phyloP scores from a whole-genome alignment of 106 monocot species.

The Allium cepa region DNA sequence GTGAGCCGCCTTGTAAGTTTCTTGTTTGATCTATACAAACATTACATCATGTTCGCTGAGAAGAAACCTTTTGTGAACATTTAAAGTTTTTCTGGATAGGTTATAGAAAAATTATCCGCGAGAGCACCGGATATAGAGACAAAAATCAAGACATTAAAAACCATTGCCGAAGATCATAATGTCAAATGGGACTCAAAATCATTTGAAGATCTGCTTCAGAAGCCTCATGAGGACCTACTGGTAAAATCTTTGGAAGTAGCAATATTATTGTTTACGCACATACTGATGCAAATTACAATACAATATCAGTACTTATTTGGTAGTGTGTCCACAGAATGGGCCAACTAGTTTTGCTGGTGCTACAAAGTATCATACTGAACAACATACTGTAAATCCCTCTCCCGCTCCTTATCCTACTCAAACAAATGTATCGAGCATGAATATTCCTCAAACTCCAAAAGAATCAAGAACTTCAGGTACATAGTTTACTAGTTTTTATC shows the following conservation, averaged over 20 bases:
- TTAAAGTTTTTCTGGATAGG: slow-evolving; percentile 16
- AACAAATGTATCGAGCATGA: slow-evolving; percentile 10
- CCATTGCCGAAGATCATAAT: slow-evolving; percentile 68
- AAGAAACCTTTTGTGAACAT: background rate
- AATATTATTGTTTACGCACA: too few species aligned
- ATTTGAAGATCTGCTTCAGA: slow-evolving; percentile 52
- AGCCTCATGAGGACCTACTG: slow-evolving; percentile 42
- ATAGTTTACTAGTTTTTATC: too few species aligned
- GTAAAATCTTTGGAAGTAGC: slow-evolving; percentile 21
- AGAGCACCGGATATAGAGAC: slow-evolving; percentile 59
- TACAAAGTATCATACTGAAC: slow-evolving; percentile 14
- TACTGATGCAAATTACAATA: too few species aligned
- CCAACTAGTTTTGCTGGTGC: slow-evolving; percentile 34
- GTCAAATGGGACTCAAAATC: slow-evolving; percentile 72
- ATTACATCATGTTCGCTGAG: background rate
- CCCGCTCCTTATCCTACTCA: slow-evolving; percentile 1
- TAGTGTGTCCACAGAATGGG: slow-evolving; percentile 26
- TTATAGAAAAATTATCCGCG: slow-evolving; percentile 84
- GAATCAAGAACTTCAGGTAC: background rate
- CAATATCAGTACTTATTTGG: too few species aligned
- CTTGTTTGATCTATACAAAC: background rate
- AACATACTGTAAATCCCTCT: slow-evolving; percentile 5
- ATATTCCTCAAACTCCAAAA: slow-evolving; percentile 10
- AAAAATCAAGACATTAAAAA: slow-evolving; percentile 54
- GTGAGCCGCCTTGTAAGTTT: slow-evolving; percentile 59